Evolutionary conservation across 139 green algal species (phyloP), one percentile per base, ranked within the genome.

Genomic region (Picochlorum costavermella): DNA sequence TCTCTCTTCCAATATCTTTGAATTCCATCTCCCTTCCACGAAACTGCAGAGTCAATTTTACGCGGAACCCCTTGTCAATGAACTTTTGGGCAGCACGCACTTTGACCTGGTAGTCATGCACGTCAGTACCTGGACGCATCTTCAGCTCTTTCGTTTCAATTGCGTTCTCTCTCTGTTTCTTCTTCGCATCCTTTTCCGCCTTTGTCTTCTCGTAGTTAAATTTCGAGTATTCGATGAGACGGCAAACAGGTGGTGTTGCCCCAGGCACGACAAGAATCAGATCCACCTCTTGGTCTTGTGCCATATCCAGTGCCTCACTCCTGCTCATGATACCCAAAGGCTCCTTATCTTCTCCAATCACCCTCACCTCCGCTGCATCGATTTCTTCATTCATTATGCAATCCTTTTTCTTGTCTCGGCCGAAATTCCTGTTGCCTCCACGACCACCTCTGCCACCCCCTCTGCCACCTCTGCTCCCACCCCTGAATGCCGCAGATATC

Each of bases 81-180:
- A 90, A 90, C 53, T 84, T 83, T 56, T 76, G 59, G 2, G 84
- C 86, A 9, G 70, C 51, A n/a, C 73, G 65, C 28, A 92, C 33
- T 37, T 81, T 74, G n/a, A 88, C 81, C 60, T 76, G 66, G 63
- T 92, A 92, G 61, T 92, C 86, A 43, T 92, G 84, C 11, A 74
- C 74, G 63, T 94, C 86, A 4, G 82, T 92, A 67, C 65, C 76
- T n/a, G 86, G 86, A 29, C 86, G 64, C 68, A 93, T 73, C 71
- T 94, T 93, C 25, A 93, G 70, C 64, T 93, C 86, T 67, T 93
- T 93, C 26, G 84, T 58, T 16, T 93, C 87, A 14, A 68, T 48
- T 3, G 23, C 17, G 12, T 46, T 23, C 25, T 78, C 79, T 16
- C 73, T 50, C 74, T 84, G 75, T 73, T 89, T 88, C 63, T 86